phyloP scores from a whole-genome alignment of 2,329 filamentous ascomycete genomes.

The Claviceps humidiphila region DNA sequence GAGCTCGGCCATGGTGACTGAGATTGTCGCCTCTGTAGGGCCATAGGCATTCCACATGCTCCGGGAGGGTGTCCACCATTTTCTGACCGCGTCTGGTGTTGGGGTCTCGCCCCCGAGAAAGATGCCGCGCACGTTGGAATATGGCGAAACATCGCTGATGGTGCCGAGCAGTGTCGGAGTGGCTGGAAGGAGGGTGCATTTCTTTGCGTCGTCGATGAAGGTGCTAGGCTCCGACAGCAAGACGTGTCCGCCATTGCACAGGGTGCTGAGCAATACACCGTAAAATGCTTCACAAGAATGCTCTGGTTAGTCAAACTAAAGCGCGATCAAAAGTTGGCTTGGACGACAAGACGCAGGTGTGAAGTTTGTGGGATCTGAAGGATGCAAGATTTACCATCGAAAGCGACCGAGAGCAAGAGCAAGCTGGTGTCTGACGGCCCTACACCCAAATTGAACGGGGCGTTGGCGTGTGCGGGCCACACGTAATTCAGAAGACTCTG shows the following conservation, averaged over 20 bases:
- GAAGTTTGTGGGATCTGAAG: not conserved
- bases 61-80: constrained; percentile 4
- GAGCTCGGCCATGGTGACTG: constrained; percentile 7
- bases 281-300: constrained; percentile 3
- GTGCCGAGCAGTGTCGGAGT: constrained; percentile 8
- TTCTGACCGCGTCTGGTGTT: not conserved
- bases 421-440: constrained; percentile 7
- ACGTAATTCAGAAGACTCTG: constrained; percentile 2
- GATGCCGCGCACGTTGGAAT: constrained; percentile 3
- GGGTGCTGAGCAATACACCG: constrained; percentile 5
- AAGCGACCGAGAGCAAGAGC: constrained; percentile 13
- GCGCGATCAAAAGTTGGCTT: too few relatives aligned
- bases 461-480: not conserved
- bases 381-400: constrained; percentile 12
- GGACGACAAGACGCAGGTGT: not conserved
- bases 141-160: not conserved
- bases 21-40: constrained; percentile 9
- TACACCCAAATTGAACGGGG: not conserved
- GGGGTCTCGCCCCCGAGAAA: constrained; percentile 9
- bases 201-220: constrained; percentile 2
- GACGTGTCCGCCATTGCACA: constrained; percentile 4
- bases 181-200: constrained; percentile 2
- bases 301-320: constrained; percentile 4
- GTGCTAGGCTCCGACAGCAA: not conserved
- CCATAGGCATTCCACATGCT: constrained; percentile 10